Percentiles rank a stretch among this genome's conserved stretches.
Evolutionary conservation across 306 rosid genomes (phyloP).

Genomic region (Nissolia schottii): DNA sequence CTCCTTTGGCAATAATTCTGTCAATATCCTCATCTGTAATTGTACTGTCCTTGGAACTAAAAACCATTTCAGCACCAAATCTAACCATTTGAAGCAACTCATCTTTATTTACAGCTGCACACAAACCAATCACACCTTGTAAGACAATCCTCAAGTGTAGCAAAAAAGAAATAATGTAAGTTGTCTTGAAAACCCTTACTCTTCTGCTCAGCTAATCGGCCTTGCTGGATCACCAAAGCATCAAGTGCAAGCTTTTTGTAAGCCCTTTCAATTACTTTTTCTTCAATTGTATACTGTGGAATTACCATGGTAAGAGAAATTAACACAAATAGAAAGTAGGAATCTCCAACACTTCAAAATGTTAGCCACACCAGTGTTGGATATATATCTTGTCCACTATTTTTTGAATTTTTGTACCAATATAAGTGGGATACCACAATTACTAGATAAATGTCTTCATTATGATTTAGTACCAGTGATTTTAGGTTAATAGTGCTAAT

Average conservation of each 20-base stretch:
- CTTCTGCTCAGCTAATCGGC: constrained; percentile 96
- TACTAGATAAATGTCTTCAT: neutral
- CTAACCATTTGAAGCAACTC: constrained; percentile 98
- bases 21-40: constrained; percentile 97
- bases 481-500: neutral
- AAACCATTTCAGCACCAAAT: constrained; percentile 99
- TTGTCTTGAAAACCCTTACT: constrained; percentile 38
- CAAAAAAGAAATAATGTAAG: neutral
- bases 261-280: constrained; percentile 98
- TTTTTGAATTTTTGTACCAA: neutral
- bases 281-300: constrained; percentile 88
- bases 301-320: neutral
- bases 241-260: constrained; percentile 99
- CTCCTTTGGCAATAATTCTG: constrained; percentile 96
- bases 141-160: neutral
- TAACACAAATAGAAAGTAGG: neutral
- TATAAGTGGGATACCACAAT: neutral
- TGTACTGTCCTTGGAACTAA: constrained; percentile 96
- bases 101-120: constrained; percentile 94
- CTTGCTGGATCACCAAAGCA: constrained; percentile 99
- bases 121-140: constrained; percentile 6
- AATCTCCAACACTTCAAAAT: neutral
- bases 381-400: neutral
- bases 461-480: neutral
- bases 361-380: neutral